Evolutionary conservation across 1,139 yeast species (phyloP), one percentile per base, ranked within the genome.

Genomic region (Hansenula sp.): DNA sequence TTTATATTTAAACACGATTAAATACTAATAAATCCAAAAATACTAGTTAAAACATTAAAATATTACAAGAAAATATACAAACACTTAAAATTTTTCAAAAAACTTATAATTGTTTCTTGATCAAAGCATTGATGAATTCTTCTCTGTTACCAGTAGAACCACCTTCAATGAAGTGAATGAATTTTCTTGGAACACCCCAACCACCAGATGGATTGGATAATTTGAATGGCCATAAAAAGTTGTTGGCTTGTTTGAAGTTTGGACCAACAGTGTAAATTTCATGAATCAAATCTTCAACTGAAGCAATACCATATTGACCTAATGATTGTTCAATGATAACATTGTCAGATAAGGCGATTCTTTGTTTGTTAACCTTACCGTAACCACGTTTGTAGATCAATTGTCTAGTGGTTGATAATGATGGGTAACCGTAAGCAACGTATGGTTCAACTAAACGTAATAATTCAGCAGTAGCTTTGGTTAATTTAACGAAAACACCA

Each of bases 111-210:
- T 57, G 71, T 78, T 55, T 83, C 80, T 91, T 90, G 72, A 93
- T 91, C 76, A 94, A 87, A 74, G 88, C 86, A 84, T 93, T 93
- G 79, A 93, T 93, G 89, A 81, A 85, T 70, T 91, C 88, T 79
- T 93, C 99, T 78, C 98, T 90, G 96, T 93, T 91, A 84, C 99
- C 99, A 74, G 91, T 81, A 78, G 96, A 87, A 83, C 99, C 99
- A 81, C 99, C 98, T 81, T 91, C 97, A 82, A 93, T 88, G 74
- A 88, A 93, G 81, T 93, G 99, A 82, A 84, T 85, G 96, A 93
- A 93, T 84, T 93, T 93, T 86, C 98, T 90, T 72, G 85, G 81
- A 61, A 90, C 88, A 79, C 97, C 96, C 98, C 96, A 93, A 75
- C 99, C 99, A 74, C 99, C 99, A 72, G 83, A 82, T 72, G 99